A percentile compares a stretch with the other conserved stretches of the same genome.
Evolutionary conservation across 495 filamentous ascomycete species (phyloP).

Genomic region (Diplogelasinospora grovesii): DNA sequence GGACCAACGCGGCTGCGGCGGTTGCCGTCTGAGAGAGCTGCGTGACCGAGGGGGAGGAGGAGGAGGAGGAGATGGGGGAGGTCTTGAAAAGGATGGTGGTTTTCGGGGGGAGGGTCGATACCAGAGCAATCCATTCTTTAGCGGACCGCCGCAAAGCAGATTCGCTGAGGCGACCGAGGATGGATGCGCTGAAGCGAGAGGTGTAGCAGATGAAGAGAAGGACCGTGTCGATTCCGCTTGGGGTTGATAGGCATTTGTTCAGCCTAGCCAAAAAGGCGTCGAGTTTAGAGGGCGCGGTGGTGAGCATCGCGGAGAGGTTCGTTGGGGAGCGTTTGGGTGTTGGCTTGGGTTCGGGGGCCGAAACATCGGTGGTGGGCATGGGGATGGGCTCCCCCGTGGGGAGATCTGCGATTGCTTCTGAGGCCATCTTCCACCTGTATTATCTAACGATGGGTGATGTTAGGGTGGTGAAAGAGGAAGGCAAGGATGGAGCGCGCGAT

Average conservation of each 20-base stretch:
- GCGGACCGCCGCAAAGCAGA: constrained; percentile 34
- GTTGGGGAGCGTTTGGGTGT: too few relatives aligned
- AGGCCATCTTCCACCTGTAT: too few relatives aligned
- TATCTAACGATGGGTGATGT: too few relatives aligned
- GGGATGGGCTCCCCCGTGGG: constrained; percentile 32
- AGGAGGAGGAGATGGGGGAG: constrained; percentile 11
- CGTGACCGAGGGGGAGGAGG: constrained; percentile 11
- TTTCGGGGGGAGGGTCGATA: constrained; percentile 30
- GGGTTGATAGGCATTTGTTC: constrained; percentile 51
- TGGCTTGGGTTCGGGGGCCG: constrained; percentile 29
- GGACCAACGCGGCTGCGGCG: constrained; percentile 34
- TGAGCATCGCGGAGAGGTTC: constrained; percentile 25
- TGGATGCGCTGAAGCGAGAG: constrained; percentile 40
- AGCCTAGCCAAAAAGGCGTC: constrained; percentile 47
- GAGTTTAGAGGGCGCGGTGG: constrained; percentile 33
- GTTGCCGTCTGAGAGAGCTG: constrained; percentile 32
- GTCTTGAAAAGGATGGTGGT: constrained; percentile 30
- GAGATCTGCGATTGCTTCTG: constrained; percentile 27
- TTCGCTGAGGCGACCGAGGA: constrained; percentile 29
- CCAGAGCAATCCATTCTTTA: constrained; percentile 32
- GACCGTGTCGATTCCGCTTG: constrained; percentile 53
- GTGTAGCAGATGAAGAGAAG: constrained; percentile 62
- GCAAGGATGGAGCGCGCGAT: too few relatives aligned
- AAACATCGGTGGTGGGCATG: constrained; percentile 32
- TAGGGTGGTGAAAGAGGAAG: too few relatives aligned